Evolutionary conservation across 306 rosid genomes (phyloP), one percentile per base, ranked within the genome.

Genomic region (Phaseolus lunatus): DNA sequence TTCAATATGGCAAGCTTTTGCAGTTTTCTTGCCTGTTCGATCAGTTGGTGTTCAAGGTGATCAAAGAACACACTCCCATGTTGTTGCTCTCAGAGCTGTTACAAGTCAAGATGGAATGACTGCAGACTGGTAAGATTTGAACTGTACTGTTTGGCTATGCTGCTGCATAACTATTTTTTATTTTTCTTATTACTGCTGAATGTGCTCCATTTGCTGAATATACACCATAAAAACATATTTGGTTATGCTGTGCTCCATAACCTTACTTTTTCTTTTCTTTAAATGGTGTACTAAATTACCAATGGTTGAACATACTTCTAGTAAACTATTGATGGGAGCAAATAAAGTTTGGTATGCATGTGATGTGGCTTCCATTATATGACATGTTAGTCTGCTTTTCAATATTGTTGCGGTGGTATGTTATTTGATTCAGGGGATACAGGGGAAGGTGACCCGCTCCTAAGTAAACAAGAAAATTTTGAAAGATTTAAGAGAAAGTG

Each of bases 41-140:
- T 90, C 98, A 14, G 97, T 95, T 79, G 97, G 98, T 77, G 96
- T 95, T 80, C 97, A 90, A 86, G 98, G 97, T 39, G 96, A 95
- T 81, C 92, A 92, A 79, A 88, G 98, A 87, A 95, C 98, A 33
- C 98, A 95, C 80, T 93, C 97, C 71, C 97, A 95, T 85, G 97
- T 93, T 48, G 97, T 95, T 70, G 90, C 93, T 56, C 92, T 95
- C 12, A 84, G 99, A 85, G 99, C 99, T 68, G 97, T 95, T 57
- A 95, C 99, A 6, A 95, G 99, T 86, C 96, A 95, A 80, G 98
- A 95, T 84, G 98, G 97, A 85, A 95, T 95, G 98, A 95, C 98
- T 3, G 97, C 98, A 45, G 97, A 88, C 73, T 95, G 98, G 98
- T 92, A 89, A 77, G 85, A 53, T 72, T 84, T 77, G 64, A 52